Base-by-base conservation (phyloP, 2,329 filamentous ascomycete species). In the Allantophomopsis cytisporea region DNA sequence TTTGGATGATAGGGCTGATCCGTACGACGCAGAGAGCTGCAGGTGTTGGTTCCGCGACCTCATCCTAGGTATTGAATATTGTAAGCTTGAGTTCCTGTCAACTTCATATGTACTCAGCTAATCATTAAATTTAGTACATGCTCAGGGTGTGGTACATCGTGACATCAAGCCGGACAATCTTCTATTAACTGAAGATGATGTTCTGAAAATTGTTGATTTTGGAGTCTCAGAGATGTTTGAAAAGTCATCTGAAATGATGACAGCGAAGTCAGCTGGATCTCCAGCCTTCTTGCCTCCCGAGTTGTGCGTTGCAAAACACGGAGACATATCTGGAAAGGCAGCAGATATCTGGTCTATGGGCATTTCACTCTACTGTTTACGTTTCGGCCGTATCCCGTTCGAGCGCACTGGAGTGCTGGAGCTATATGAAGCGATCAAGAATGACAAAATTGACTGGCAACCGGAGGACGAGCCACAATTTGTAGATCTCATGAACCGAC, bases 301-400 rank as follows among this genome's bases (percentile, higher is more conserved):
- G 59, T 67, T 98, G 11, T 98, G 91, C 53, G 79, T 88, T 16
- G 75, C 78, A 7, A 87, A 76, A 51, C 89, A 95, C 55, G 85
- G 84, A 1, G 80, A 88, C 47, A 80, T 96, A 2, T 89, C 84
- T 2, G 91, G 91, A 10, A 83, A 76, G 50, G 87, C 89, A 4
- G 86, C 86, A 4, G 91, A 98, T 59, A 87, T 98, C 39, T 98
- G 91, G 91, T 94, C 89, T 3, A 96, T 96, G 89, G 91, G 91
- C 6, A 80, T 95, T 7, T 94, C 88, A 2, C 66, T 98, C 2
- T 96, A 89, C 57, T 98, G 91, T 57, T 69, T 98, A 31, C 79
- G 83, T 44, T 96, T 94, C 52, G 91, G 91, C 23, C 70, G 66
- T 37, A 80, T 98, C 44, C 91, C 91, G 0, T 98, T 96, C 54